Evolutionary conservation across 164 flowering plant species (phyloP).

Genomic region (Kingdonia uniflora): DNA sequence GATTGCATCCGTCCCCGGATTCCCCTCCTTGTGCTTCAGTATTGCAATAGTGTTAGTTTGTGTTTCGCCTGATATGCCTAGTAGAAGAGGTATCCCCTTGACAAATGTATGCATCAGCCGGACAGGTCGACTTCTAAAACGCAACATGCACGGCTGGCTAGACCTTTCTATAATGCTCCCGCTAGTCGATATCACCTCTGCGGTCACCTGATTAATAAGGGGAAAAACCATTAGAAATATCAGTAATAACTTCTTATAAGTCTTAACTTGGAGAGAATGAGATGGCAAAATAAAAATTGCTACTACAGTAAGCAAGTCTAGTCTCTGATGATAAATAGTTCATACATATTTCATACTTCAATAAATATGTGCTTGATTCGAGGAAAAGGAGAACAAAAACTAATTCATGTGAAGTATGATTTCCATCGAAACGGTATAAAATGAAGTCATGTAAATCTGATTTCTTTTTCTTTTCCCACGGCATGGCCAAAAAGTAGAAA

Average conservation of each 20-base stretch:
- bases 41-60: slow-evolving; percentile 31
- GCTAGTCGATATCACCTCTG: slow-evolving; percentile 39
- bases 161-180: slow-evolving; percentile 48
- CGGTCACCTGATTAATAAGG: slow-evolving; percentile 34
- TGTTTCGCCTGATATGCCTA: slow-evolving; percentile 53
- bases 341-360: too few species aligned
- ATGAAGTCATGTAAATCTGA: too few species aligned
- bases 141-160: slow-evolving; percentile 70
- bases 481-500: too few species aligned
- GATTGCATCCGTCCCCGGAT: slow-evolving; percentile 37
- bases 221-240: background rate
- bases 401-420: too few species aligned
- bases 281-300: background rate
- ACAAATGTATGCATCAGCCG: slow-evolving; percentile 36
- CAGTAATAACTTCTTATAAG: too few species aligned
- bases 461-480: too few species aligned
- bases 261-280: background rate
- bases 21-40: slow-evolving; percentile 43
- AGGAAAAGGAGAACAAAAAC: too few species aligned
- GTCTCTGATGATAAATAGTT: too few species aligned
- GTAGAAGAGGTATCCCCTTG: slow-evolving; percentile 50
- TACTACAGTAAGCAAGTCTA: background rate
- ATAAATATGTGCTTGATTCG: too few species aligned
- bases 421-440: too few species aligned
- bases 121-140: slow-evolving; percentile 54